Conservation (phyloP, 2,329 filamentous ascomycete genomes). For the Teratosphaeria viscida region DNA sequence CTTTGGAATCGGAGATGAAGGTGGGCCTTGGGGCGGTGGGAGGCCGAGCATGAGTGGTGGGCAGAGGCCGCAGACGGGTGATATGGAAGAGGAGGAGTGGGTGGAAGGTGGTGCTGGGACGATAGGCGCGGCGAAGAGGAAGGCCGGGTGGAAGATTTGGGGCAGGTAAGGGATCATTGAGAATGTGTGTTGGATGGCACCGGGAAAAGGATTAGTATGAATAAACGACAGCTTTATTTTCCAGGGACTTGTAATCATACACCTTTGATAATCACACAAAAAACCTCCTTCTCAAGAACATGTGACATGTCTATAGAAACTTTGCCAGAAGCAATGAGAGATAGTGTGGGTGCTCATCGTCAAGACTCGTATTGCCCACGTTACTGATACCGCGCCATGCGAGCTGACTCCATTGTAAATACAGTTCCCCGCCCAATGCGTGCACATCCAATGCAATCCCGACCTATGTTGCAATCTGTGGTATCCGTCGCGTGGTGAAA, state of each 20-base stretch:
- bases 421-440: not conserved
- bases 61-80: not conserved
- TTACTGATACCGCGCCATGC: not conserved
- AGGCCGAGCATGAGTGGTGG: not conserved
- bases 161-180: slow-evolving; percentile 1
- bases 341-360: not conserved
- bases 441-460: not conserved
- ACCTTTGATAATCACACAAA: no score
- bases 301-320: no score
- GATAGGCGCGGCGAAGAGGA: slow-evolving; percentile 2
- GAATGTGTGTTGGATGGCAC: not conserved
- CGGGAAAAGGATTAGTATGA: not conserved
- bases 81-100: slow-evolving; percentile 22
- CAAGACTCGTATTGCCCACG: not conserved
- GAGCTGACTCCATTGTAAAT: not conserved
- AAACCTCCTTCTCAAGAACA: no score
- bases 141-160: slow-evolving; percentile 18
- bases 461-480: not conserved
- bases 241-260: not conserved
- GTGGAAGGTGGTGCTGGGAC: not conserved
- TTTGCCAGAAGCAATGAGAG: not conserved
- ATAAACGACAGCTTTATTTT: not conserved
- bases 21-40: slow-evolving; percentile 6
- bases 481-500: not conserved
- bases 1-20: slow-evolving; percentile 16